Percentiles rank a stretch among this genome's conserved stretches.
phyloP scores from a whole-genome alignment of 2,329 filamentous ascomycete genomes.

The Beauveria medogensis region DNA sequence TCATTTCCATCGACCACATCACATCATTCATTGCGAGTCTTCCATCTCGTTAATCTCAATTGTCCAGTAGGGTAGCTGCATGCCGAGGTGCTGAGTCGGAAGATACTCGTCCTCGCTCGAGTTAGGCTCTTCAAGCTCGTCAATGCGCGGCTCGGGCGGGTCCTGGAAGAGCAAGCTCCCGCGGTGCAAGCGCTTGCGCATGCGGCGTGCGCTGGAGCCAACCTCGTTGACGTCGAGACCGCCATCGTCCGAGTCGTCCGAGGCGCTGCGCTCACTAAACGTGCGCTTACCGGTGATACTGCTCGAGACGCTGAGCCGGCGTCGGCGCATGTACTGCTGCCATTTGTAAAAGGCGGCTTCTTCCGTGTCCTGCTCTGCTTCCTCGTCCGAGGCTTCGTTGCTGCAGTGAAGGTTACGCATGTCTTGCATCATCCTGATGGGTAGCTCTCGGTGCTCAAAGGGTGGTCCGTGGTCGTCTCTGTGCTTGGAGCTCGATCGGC shows the following conservation, averaged over 20 bases:
- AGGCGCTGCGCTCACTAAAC: constrained; percentile 45
- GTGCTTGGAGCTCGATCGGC: constrained; percentile 30
- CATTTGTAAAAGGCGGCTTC: constrained; percentile 30
- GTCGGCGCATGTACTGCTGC: constrained; percentile 35
- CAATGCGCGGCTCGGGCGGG: constrained; percentile 41
- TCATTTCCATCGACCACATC: neutral
- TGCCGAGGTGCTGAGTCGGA: constrained; percentile 33
- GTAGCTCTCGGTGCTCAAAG: constrained; percentile 25
- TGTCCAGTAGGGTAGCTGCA: constrained; percentile 42
- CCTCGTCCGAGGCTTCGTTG: constrained; percentile 29
- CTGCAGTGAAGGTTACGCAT: constrained; percentile 39
- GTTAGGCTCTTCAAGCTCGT: constrained; percentile 45
- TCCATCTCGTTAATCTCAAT: constrained; percentile 45
- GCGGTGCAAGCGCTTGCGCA: constrained; percentile 39
- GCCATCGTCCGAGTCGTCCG: constrained; percentile 33
- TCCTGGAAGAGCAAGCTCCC: constrained; percentile 42
- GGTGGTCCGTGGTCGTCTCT: constrained; percentile 10
- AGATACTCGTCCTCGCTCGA: constrained; percentile 37
- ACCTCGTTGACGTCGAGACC: constrained; percentile 33
- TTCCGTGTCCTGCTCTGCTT: constrained; percentile 27
- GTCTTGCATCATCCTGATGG: constrained; percentile 35
- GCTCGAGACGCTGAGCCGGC: constrained; percentile 43
- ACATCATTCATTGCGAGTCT: neutral
- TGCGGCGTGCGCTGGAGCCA: constrained; percentile 39
- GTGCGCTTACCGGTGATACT: constrained; percentile 45